These are phyloP conservation scores for Ustilago trichophora DNA, from an alignment of 1,284 basidiomycete species.

Conservation along the genomic window DNA sequence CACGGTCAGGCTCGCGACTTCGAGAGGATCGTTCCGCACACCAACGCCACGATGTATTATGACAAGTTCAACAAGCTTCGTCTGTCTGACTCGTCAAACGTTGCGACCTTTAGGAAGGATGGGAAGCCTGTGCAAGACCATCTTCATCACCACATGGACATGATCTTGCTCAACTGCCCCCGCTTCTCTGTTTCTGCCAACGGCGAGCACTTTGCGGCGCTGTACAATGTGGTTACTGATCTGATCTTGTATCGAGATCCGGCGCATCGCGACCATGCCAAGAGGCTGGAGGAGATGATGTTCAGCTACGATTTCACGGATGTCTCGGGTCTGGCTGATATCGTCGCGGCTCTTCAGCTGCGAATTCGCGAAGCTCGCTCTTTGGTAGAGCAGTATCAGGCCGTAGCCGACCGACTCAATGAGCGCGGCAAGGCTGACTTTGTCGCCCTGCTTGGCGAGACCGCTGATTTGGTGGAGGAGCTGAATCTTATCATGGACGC, in stretches of 20 bases:
- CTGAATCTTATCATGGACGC: slow-evolving; percentile 88
- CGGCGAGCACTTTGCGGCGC: slow-evolving; percentile 83
- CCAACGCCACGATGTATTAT: slow-evolving; percentile 84
- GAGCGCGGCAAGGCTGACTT: slow-evolving; percentile 72
- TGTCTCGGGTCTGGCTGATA: slow-evolving; percentile 74
- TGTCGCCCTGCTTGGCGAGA: slow-evolving; percentile 77
- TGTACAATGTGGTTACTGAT: slow-evolving; percentile 88
- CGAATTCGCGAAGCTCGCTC: slow-evolving; percentile 73
- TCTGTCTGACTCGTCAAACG: slow-evolving; percentile 76
- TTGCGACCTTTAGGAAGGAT: slow-evolving; percentile 55
- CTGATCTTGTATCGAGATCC: slow-evolving; percentile 85
- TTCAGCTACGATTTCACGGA: slow-evolving; percentile 92
- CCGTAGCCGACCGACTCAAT: slow-evolving; percentile 67
- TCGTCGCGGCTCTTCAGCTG: slow-evolving; percentile 79
- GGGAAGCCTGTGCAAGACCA: slow-evolving; percentile 71
- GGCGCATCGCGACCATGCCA: slow-evolving; percentile 67
- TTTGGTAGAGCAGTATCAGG: slow-evolving; percentile 58
- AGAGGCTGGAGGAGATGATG: slow-evolving; percentile 76
- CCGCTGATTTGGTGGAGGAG: slow-evolving; percentile 79
- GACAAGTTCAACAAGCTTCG: slow-evolving; percentile 84
- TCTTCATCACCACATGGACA: slow-evolving; percentile 83
- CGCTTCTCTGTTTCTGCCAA: slow-evolving; percentile 82
- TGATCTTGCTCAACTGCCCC: slow-evolving; percentile 81
- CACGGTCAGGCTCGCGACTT: slow-evolving; percentile 47
- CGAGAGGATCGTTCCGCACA: slow-evolving; percentile 88